Base-by-base conservation (phyloP, 345 rosid genomes). In the Heritiera fomes region DNA sequence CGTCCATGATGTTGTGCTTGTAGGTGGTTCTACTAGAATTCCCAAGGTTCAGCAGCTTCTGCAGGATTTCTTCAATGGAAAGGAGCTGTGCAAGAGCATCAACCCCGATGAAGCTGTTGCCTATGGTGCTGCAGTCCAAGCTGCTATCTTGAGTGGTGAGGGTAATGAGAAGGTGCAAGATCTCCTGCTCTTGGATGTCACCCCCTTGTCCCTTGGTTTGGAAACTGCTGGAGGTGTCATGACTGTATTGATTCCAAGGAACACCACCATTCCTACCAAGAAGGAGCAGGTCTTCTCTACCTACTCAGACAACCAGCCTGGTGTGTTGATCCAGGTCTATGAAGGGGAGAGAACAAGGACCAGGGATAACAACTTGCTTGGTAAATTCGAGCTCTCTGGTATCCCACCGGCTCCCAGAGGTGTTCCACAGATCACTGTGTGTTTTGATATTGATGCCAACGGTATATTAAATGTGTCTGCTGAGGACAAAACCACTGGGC, bases 81-180 rank as follows among this genome's bases (percentile, higher is more conserved):
- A 92, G 80, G 97, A 92, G 83, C 91, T 92, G 4, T 92, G 93
- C 88, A 91, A 92, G 83, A 89, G 90, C 71, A 92, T 91, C 79
- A 93, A 93, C 86, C 97, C 94, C 0, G 92, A 93, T 40, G 97
- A 93, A 83, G 97, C 94, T 8, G 95, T 93, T 82, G 97, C 95
- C 14, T 91, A 91, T 46, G 97, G 97, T 85, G 97, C 97, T 62
- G 95, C 93, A 3, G 95, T 92, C 38, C 94, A 92, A 77, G 93
- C 94, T 61, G 97, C 97, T 73, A 92, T 92, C 56, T 88, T 92
- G 84, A 90, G 92, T 0, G 94, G 86, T 62, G 91, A 92, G 84
- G 97, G 94, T n/a, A 91, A 92, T 20, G 97, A 92, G 91, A 92
- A 90, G 86, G 97, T 90, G 14, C 97, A 92, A 45, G 97, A 92